phyloP scores from a whole-genome alignment of 2,329 filamentous ascomycete genomes.

The Magnaporthiopsis rhizophila region DNA sequence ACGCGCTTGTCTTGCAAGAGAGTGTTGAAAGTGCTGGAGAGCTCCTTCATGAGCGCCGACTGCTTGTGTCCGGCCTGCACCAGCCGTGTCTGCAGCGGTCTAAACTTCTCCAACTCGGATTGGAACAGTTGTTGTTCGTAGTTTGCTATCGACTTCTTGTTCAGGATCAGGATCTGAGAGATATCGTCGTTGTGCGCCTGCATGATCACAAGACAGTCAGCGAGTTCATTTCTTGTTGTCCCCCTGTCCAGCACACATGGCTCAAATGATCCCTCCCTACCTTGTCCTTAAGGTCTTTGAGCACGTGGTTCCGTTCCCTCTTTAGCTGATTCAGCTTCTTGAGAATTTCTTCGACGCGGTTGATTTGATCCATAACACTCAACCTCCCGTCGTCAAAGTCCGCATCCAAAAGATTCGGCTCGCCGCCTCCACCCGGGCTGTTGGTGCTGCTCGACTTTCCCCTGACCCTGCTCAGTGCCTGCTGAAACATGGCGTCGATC shows the following conservation, averaged over 20 bases:
- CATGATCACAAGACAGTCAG: background rate
- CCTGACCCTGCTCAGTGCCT: slow-evolving; percentile 72
- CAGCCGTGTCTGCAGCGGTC: slow-evolving; percentile 83
- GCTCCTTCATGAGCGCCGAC: slow-evolving; percentile 85
- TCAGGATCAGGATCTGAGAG: slow-evolving; percentile 91
- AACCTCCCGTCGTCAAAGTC: slow-evolving; percentile 76
- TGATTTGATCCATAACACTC: slow-evolving; percentile 84
- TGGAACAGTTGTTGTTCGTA: slow-evolving; percentile 91
- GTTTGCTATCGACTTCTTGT: slow-evolving; percentile 92
- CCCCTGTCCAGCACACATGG: background rate
- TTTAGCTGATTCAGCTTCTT: slow-evolving; percentile 91
- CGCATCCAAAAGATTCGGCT: slow-evolving; percentile 80
- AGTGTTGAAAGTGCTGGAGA: slow-evolving; percentile 78
- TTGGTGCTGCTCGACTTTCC: slow-evolving; percentile 52
- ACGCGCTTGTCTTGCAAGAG: slow-evolving; percentile 92
- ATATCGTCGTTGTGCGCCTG: slow-evolving; percentile 96
- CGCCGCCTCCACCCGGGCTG: slow-evolving; percentile 50
- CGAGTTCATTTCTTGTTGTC: background rate
- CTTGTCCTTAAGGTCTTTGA: slow-evolving; percentile 98
- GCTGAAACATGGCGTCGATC: slow-evolving; percentile 81
- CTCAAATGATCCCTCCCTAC: slow-evolving; percentile 40
- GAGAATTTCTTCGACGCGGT: slow-evolving; percentile 78
- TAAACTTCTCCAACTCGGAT: slow-evolving; percentile 94
- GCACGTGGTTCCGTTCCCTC: slow-evolving; percentile 78
- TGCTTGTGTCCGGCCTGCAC: slow-evolving; percentile 95